A percentile compares a stretch with the other conserved stretches of the same genome.
Conservation (phyloP, 2,329 filamentous ascomycete species). For the Pseudogymnoascus sp. region DNA sequence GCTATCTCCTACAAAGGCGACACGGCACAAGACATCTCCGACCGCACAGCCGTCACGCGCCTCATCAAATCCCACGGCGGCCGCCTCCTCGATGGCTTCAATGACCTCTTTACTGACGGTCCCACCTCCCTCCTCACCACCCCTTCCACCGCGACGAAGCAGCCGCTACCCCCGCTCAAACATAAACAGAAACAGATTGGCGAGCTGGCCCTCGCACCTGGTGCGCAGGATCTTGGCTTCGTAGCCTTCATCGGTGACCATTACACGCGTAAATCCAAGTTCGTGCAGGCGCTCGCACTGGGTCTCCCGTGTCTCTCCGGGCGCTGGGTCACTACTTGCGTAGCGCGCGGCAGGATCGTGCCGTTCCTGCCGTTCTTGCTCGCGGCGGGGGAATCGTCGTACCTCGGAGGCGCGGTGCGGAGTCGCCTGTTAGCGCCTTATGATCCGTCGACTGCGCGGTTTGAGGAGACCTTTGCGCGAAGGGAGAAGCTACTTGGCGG, state of each 20-base stretch:
- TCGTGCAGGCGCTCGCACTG: slow-evolving; percentile 88
- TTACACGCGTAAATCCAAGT: slow-evolving; percentile 82
- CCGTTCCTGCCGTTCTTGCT: slow-evolving; percentile 79
- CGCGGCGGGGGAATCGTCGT: slow-evolving; percentile 72
- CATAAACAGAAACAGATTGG: slow-evolving; percentile 7
- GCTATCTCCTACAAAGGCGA: slow-evolving; percentile 66
- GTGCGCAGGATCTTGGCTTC: slow-evolving; percentile 59
- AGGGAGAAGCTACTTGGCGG: slow-evolving; percentile 60
- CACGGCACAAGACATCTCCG: slow-evolving; percentile 41
- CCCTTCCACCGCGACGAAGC: slow-evolving; percentile 10
- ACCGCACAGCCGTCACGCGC: slow-evolving; percentile 42
- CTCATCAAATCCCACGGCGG: slow-evolving; percentile 69
- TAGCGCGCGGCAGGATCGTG: slow-evolving; percentile 54
- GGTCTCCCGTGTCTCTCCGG: slow-evolving; percentile 79
- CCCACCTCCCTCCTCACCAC: slow-evolving; percentile 25
- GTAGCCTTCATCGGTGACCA: slow-evolving; percentile 79
- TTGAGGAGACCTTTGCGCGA: slow-evolving; percentile 51
- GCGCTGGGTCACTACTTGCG: slow-evolving; percentile 72
- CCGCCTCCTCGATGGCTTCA: slow-evolving; percentile 68
- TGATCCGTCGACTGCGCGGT: slow-evolving; percentile 47
- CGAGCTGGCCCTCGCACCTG: slow-evolving; percentile 40
- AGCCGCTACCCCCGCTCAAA: slow-evolving; percentile 14
- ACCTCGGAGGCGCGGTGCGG: slow-evolving; percentile 69
- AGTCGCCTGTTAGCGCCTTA: slow-evolving; percentile 65
- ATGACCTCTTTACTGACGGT: slow-evolving; percentile 62